Percentiles rank a stretch among this genome's conserved stretches.
These are phyloP conservation scores for Calonectria hawksworthii DNA, from an alignment of 2,329 filamentous ascomycete genomes.

Conservation along the genomic window DNA sequence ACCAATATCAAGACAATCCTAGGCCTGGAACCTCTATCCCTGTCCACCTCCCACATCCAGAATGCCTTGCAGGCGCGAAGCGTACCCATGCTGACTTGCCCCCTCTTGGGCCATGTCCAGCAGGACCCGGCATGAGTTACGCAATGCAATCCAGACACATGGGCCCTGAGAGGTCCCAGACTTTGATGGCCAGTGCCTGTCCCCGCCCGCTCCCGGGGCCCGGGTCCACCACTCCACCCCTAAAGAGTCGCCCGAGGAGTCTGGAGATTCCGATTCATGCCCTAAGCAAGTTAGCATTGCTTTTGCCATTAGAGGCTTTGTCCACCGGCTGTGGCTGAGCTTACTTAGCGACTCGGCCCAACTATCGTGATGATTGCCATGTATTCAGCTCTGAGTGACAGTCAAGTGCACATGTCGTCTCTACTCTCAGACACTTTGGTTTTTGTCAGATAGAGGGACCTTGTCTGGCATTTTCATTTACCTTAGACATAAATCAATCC, in stretches of 20 bases:
- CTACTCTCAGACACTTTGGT: not conserved
- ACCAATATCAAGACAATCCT: not conserved
- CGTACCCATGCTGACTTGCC: not conserved
- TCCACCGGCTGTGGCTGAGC: not conserved
- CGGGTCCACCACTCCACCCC: constrained; percentile 11
- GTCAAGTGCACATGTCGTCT: not conserved
- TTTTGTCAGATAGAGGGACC: not conserved
- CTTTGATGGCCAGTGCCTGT: not conserved
- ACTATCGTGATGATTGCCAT: not conserved
- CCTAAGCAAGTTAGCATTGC: constrained; percentile 2
- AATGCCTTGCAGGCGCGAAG: constrained; percentile 12
- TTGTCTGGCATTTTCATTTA: not conserved
- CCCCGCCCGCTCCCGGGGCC: constrained; percentile 7
- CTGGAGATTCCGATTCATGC: not conserved
- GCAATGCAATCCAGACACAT: constrained; percentile 27
- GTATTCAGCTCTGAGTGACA: not conserved
- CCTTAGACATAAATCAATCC: not conserved
- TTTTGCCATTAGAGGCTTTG: constrained; percentile 1
- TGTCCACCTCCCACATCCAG: constrained; percentile 10
- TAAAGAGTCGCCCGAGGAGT: constrained; percentile 7
- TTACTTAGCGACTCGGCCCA: not conserved
- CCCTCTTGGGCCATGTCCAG: not conserved
- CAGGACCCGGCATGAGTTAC: constrained; percentile 10
- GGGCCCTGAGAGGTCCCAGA: constrained; percentile 7
- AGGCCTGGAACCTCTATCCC: not conserved